Conservation (phyloP, 371 early-diverging fungal species). For the Coelomomyces lativittatus region DNA sequence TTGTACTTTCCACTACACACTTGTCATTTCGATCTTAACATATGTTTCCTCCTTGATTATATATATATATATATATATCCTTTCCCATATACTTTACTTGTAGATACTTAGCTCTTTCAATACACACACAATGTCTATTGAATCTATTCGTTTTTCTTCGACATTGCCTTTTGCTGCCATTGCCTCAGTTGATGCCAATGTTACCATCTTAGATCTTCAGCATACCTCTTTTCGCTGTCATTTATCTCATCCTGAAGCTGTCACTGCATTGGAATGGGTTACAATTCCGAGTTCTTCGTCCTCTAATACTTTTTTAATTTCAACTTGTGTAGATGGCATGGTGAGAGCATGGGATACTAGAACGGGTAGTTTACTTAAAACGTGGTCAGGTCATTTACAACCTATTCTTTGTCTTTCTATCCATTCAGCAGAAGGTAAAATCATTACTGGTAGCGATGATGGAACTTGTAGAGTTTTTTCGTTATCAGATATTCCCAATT, state of each 20-base stretch:
- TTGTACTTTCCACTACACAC: no score
- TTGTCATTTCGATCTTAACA: no score
- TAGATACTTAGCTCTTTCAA: neutral
- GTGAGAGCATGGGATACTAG: conserved; percentile 72
- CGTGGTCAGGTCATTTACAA: conserved; percentile 71
- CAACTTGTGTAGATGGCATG: conserved; percentile 56
- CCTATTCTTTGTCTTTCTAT: conserved; percentile 42
- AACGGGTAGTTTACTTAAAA: conserved; percentile 48
- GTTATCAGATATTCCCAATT: no score
- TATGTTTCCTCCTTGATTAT: no score
- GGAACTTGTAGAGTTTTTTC: conserved; percentile 49
- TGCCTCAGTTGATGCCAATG: conserved; percentile 68
- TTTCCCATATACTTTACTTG: no score
- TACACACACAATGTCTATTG: neutral
- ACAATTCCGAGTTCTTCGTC: no score
- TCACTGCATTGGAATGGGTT: conserved; percentile 52
- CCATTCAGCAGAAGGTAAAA: conserved; percentile 4
- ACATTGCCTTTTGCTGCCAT: conserved; percentile 58
- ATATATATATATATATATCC: no score
- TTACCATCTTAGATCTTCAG: conserved; percentile 70
- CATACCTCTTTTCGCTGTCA: conserved; percentile 51
- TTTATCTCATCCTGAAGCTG: conserved; percentile 56
- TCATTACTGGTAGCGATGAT: conserved; percentile 66
- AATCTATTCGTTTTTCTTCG: neutral
- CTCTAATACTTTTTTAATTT: conserved; percentile 23